Percentiles rank a stretch among this genome's conserved stretches.
phyloP scores from a whole-genome alignment of 2,329 filamentous ascomycete species.

The Epicoccum sorghinum region DNA sequence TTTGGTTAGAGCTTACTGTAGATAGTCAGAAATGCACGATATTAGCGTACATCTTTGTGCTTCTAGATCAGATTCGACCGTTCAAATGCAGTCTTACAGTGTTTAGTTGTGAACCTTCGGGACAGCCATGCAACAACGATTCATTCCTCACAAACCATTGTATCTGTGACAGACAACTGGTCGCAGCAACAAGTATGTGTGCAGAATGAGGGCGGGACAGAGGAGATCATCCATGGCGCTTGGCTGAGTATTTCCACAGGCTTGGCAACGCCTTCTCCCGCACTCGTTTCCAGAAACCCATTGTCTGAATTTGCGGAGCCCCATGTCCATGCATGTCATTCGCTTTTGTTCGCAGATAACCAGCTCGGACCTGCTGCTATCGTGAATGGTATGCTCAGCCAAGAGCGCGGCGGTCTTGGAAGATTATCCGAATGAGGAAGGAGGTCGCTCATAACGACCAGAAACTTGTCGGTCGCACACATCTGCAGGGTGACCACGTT shows the following conservation, averaged over 20 bases:
- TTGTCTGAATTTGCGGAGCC: neutral
- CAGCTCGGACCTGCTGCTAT: constrained; percentile 19
- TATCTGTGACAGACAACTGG: neutral
- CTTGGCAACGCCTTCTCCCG: constrained; percentile 13
- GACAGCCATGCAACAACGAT: too few species aligned
- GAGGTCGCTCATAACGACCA: constrained; percentile 9
- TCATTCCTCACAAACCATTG: too few species aligned
- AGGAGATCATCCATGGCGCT: constrained; percentile 2
- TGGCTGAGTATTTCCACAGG: constrained; percentile 1
- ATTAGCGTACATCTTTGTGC: neutral
- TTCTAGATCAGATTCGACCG: neutral
- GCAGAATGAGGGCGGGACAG: neutral
- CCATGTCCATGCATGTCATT: neutral
- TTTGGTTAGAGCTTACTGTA: constrained; percentile 61
- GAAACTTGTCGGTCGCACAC: constrained; percentile 1
- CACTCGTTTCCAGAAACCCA: constrained; percentile 1
- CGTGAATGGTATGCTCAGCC: constrained; percentile 8
- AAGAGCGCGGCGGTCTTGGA: constrained; percentile 15
- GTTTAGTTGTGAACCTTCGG: too few species aligned
- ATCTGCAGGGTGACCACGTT: neutral
- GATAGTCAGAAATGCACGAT: neutral
- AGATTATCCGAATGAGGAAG: constrained; percentile 10
- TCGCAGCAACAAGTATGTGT: neutral
- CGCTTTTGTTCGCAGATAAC: constrained; percentile 11
- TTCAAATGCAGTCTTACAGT: neutral